Evolutionary conservation across 768 basidiomycete genomes (phyloP), one percentile per base, ranked within the genome.

Genomic region (Thelephora aurantiotincta): DNA sequence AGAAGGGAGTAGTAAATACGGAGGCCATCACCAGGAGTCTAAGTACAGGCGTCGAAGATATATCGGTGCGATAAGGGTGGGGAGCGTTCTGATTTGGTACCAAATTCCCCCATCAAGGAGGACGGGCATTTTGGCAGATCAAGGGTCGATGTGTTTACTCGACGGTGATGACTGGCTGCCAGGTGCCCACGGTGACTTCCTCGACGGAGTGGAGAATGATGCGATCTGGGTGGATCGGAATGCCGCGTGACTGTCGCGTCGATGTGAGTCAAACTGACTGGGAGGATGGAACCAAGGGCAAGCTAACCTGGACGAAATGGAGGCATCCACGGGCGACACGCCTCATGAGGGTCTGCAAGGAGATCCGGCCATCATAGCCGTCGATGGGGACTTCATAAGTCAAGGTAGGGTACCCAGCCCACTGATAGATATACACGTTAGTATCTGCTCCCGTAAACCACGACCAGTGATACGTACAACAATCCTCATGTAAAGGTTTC

Each of bases 381-480:
- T 83, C 80, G 38, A 84, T 63, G 1, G 83, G 82, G 38, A 86
- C 77, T 57, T 84, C 79, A 53, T 84, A 86, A 36, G 79, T 82
- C 60, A 82, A 70, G 7, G 81, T 72, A 36, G 70, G 61, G 55
- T 83, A 82, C 1, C 82, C 82, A 37, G 73, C 67, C 82, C 82
- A 86, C 82, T 84, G 45, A 16, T 42, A 12, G 18, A 46, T 42
- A 16, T 35, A 38, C 37, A 34, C 16, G n/a, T 35, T 20, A 12
- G 49, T 11, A 22, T 47, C 36, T 44, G 51, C 46, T 42, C 20
- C 1, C 26, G 48, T 14, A 18, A 44, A 47, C 50, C 1, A 33
- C 47, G n/a, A 19, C 43, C 35, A 35, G n/a, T 33, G 9, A 41
- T 16, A 65, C 75, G 37, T 55, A 80, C 82, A 63, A 73, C 72